phyloP scores from a whole-genome alignment of 805 yeast genomes.

The Candida sakaeoensis region DNA sequence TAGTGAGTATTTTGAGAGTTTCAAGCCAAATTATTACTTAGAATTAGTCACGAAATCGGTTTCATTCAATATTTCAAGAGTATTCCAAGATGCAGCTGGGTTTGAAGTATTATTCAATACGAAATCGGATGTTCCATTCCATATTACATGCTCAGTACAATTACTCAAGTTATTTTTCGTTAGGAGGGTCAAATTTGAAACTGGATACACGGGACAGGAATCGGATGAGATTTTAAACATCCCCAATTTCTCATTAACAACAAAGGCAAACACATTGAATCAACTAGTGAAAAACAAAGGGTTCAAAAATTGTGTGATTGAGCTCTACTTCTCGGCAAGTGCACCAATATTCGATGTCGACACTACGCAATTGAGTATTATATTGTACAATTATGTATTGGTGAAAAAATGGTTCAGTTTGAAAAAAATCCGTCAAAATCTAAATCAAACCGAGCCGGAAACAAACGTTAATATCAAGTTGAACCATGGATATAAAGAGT shows the following conservation, averaged over 20 bases:
- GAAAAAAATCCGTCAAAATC: slow-evolving; percentile 12
- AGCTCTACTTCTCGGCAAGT: slow-evolving; percentile 33
- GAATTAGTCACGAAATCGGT: slow-evolving; percentile 23
- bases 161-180: slow-evolving; percentile 25
- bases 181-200: slow-evolving; percentile 3
- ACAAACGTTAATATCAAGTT: background rate
- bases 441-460: background rate
- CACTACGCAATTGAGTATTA: slow-evolving; percentile 27
- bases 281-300: slow-evolving; percentile 32
- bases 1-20: slow-evolving; percentile 17
- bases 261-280: slow-evolving; percentile 33
- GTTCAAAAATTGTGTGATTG: slow-evolving; percentile 34
- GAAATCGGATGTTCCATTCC: slow-evolving; percentile 28
- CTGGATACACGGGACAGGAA: slow-evolving; percentile 9
- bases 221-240: slow-evolving; percentile 29
- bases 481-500: background rate
- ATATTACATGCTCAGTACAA: slow-evolving; percentile 31
- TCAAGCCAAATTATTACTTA: slow-evolving; percentile 19
- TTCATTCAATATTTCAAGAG: slow-evolving; percentile 21
- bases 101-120: slow-evolving; percentile 35
- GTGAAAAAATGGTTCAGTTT: slow-evolving; percentile 24
- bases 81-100: slow-evolving; percentile 31
- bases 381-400: slow-evolving; percentile 31
- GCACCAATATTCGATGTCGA: slow-evolving; percentile 38
- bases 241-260: slow-evolving; percentile 33